Evolutionary conservation across 2,329 filamentous ascomycete species (phyloP), one percentile per base, ranked within the genome.

Genomic region (Stemphylium vesicarium): DNA sequence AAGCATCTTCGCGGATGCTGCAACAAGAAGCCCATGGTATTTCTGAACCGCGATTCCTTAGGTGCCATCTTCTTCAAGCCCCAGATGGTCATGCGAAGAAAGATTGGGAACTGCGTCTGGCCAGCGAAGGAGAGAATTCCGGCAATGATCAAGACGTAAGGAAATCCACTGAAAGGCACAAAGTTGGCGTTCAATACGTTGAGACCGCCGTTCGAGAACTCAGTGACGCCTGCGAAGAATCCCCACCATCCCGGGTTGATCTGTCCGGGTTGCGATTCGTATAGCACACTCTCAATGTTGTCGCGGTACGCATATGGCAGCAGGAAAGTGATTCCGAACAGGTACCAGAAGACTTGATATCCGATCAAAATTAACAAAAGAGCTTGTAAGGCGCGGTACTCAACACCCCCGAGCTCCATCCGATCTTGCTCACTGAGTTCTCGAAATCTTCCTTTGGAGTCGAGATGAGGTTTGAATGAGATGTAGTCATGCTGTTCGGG

Each of bases 1-100:
- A 85, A 88, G 61, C 85, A 87, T 6, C 86, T 77, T 40, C 85
- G 79, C 0, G 85, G 86, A 66, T 89, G 84, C 46, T 87, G 81
- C 10, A 89, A 79, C 0, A 88, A 75, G 59, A 88, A 88, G 1
- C 76, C 72, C 0, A 88, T 72, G 0, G 82, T 81, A 32, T 81
- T 79, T 2, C 74, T 71, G 42, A 77, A 77, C 0, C 77, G 55
- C 8, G 68, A 71, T 44, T 71, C 49, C 4, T 75, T 67, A 0
- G 82, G 80, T 0, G 77, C 67, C 3, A 80, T 47, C 59, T 81
- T 84, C 41, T 76, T 82, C 62, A 82, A 79, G 6, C 69, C 70
- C 85, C 85, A 89, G 33, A 89, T 80, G 8, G 83, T 75, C 0
- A 87, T 69, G 0, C 86, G 80, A 0, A 87, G 77, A 47, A 87